phyloP scores from a whole-genome alignment of 148 eudicot genomes.

The Camellia japonica region DNA sequence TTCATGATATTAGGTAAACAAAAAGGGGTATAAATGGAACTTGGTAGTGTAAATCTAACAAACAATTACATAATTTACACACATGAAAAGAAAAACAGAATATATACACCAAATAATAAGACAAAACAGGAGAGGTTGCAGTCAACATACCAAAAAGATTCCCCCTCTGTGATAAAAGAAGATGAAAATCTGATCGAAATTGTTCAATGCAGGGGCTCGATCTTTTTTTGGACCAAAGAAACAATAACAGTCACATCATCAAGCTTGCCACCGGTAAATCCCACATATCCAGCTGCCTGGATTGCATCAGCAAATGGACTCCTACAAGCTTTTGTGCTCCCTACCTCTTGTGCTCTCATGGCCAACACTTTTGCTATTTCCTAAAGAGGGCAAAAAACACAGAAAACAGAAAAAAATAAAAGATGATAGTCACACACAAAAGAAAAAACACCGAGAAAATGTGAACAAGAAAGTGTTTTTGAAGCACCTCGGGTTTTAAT shows the following conservation, averaged over 20 bases:
- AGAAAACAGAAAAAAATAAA: neutral
- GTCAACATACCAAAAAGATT: too few species aligned
- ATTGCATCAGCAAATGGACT: slow-evolving; percentile 71
- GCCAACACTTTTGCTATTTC: slow-evolving; percentile 37
- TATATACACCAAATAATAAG: too few species aligned
- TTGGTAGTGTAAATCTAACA: too few species aligned
- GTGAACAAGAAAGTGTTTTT: neutral
- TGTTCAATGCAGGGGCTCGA: neutral
- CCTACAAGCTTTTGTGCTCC: slow-evolving; percentile 43
- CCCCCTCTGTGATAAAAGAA: too few species aligned
- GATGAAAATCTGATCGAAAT: neutral
- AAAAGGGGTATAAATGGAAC: too few species aligned
- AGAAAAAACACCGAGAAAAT: neutral
- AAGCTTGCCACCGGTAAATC: slow-evolving; percentile 7
- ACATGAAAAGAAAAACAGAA: too few species aligned
- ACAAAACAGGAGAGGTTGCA: too few species aligned
- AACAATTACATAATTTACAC: too few species aligned
- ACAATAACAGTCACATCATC: slow-evolving; percentile 11
- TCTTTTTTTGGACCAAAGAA: slow-evolving; percentile 1
- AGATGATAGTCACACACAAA: neutral
- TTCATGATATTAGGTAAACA: too few species aligned
- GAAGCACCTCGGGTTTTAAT: slow-evolving; percentile 49
- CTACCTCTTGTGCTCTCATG: slow-evolving; percentile 59
- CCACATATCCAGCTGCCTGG: too few species aligned
- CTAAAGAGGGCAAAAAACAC: neutral